phyloP scores from a whole-genome alignment of 371 early-diverging fungal species.

The Coemansia sp. region DNA sequence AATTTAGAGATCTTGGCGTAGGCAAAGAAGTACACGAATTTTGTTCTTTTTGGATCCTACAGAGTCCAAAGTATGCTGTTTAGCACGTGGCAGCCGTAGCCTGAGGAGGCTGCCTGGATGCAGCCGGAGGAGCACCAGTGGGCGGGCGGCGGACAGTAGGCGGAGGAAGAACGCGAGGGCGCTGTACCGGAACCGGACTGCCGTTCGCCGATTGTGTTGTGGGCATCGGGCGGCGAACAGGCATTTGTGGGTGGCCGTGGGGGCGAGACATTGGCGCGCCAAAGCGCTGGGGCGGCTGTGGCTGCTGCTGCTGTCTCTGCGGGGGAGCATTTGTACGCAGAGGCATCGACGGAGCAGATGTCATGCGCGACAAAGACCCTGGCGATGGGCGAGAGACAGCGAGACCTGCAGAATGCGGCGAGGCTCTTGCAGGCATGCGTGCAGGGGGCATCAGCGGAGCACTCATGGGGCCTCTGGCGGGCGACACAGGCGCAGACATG shows the following conservation, averaged over 20 bases:
- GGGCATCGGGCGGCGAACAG: slow-evolving; percentile 4
- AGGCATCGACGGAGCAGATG: slow-evolving; percentile 12
- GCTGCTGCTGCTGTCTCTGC: slow-evolving; percentile 8
- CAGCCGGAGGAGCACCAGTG: slow-evolving; percentile 8
- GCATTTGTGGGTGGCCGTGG: background rate
- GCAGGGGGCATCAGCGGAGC: background rate
- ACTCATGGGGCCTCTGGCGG: slow-evolving; percentile 2
- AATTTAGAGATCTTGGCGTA: slow-evolving; percentile 4
- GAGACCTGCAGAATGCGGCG: background rate
- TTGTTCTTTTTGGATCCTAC: background rate
- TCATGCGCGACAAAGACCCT: slow-evolving; percentile 11
- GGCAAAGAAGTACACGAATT: slow-evolving; percentile 4
- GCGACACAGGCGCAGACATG: slow-evolving; percentile 15
- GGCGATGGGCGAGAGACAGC: background rate
- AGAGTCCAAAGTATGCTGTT: background rate
- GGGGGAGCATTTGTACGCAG: background rate
- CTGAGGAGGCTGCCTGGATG: slow-evolving; percentile 19
- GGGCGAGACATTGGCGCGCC: background rate
- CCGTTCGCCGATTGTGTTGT: background rate
- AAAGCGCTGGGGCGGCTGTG: slow-evolving; percentile 5
- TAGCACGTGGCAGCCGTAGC: slow-evolving; percentile 25
- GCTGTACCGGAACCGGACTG: background rate
- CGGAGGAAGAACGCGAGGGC: background rate
- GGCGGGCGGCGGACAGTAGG: slow-evolving; percentile 12
- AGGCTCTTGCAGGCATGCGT: background rate